Conservation (phyloP, 768 basidiomycete species). For the Trichaptum fuscoviolaceum region DNA sequence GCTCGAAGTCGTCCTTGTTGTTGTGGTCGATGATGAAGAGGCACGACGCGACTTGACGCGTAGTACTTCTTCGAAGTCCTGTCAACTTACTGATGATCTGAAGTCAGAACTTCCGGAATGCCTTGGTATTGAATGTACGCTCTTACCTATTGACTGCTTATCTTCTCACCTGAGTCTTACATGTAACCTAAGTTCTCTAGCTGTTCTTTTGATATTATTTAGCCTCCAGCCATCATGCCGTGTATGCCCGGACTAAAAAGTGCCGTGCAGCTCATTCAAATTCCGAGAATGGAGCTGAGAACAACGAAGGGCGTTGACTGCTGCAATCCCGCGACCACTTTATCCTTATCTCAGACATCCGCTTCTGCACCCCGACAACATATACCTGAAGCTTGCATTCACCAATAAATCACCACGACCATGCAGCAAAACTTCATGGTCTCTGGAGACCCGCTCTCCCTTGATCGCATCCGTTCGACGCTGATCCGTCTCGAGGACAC, state of each 20-base stretch:
- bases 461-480: constrained; percentile 85
- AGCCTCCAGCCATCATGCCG: not conserved
- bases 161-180: no score
- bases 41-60: no score
- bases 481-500: constrained; percentile 93
- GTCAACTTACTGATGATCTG: no score
- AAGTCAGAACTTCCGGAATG: no score
- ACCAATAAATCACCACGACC: not conserved
- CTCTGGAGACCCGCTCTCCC: constrained; percentile 67
- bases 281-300: not conserved
- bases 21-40: no score
- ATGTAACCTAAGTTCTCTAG: not conserved
- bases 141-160: not conserved
- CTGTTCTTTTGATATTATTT: no score
- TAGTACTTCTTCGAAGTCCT: no score
- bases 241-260: not conserved
- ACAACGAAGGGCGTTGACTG: no score
- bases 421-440: constrained; percentile 58
- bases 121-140: not conserved
- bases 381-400: not conserved
- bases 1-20: no score
- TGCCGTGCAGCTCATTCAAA: not conserved
- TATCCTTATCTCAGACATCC: not conserved
- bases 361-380: no score
- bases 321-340: not conserved